Evolutionary conservation across 352 stramenopile species (phyloP), one percentile per base, ranked within the genome.

Genomic region (Phytophthora palmivora): DNA sequence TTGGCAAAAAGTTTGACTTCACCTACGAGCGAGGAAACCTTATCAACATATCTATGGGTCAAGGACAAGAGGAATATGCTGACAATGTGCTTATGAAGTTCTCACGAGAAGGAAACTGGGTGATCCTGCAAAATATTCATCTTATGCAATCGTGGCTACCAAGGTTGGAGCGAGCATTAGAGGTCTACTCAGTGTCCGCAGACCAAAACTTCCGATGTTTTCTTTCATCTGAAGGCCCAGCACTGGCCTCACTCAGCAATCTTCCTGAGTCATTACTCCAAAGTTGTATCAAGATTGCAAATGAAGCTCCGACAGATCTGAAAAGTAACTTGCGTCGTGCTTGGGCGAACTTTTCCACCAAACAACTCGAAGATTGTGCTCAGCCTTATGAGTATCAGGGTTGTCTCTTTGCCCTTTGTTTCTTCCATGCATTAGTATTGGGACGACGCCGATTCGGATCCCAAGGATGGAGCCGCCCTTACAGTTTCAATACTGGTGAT

Each of bases 161-260:
- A 0, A 82, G 81, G 48, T 82, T 98, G 16, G 92, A 97, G 45
- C 72, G 82, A 9, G 78, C 89, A 4, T 50, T 95, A 2, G 82
- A 95, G 38, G 53, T 92, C 32, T 96, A 76, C 44, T 93, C 84
- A 0, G 79, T 89, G 6, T 81, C 89, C 1, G 89, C 89, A 4
- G 95, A 98, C 60, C 75, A 87, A 26, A 96, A 96, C 60, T 98
- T 98, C 63, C 88, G 95, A 6, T 98, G 94, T 58, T 98, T 98
- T 41, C 66, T 98, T 21, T 98, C 91, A 12, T 95, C 94, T 1
- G 95, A 98, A 55, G 84, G 86, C 0, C 93, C 95, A n/a, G 76
- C 86, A 10, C 59, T 91, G 7, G 67, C 84, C 0, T 90, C 84
- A 5, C 80, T 97, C 34, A 87, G 87, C 26, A 98, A 98, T 45